Base-by-base conservation (phyloP, 805 yeast species). In the Kodamaea sagamina region DNA sequence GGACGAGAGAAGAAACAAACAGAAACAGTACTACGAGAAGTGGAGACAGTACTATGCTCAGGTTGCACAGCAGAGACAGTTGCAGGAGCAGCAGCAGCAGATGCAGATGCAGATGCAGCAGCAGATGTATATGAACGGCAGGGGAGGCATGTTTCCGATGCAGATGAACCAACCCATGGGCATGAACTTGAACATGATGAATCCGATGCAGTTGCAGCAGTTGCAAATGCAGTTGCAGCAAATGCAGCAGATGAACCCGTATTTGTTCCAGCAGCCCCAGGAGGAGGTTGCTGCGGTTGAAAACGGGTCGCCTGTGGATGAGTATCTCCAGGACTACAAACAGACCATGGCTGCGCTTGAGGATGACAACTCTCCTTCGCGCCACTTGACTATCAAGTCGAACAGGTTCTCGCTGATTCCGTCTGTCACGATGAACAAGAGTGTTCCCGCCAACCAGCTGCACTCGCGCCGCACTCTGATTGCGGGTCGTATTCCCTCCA, bases 401-500 rank as follows among this genome's bases (percentile, higher is more conserved):
- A 67, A 55, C 41, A 55, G 74, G 34, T 65, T 57, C 32, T 61
- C 70, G 6, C 67, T 72, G 22, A 66, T 65, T 8, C 74, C 74
- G 2, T 54, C 55, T 46, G 39, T 48, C 18, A 31, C 32, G 21
- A 41, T 44, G 35, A 13, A 37, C 17, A 32, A 43, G 32, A 34
- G 38, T 8, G 25, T 13, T 19, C 36, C 34, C 6, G 31, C 37
- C 24, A 21, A 8, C 7, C 22, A 35, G 6, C 34, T 29, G 34
- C 31, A 27, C 4, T 27, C 31, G 24, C 44, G 49, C 21, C 41
- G 42, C 8, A 28, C 41, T 19, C 42, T 45, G 28, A 19, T 16
- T 15, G 26, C 39, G 17, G 41, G 34, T 39, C 47, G 64, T 47
- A 42, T 50, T 10, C 27, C 51, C 1, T 57, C 64, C 3, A 21